Evolutionary conservation across 2,329 filamentous ascomycete genomes (phyloP).

Genomic region (Fusarium oxysporum): DNA sequence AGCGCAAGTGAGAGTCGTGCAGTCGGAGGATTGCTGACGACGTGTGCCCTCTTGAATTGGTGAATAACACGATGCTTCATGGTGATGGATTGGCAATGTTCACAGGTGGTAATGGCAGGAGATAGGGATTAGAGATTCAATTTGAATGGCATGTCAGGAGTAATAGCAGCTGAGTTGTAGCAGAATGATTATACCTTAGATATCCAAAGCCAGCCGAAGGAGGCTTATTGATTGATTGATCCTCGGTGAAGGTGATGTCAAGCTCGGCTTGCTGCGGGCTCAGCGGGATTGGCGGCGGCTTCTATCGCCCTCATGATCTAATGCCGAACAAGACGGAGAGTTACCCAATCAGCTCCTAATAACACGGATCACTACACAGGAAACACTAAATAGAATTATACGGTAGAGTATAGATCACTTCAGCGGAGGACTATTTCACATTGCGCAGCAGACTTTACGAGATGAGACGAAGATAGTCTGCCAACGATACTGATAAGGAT

Average conservation of each 20-base stretch:
- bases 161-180: conserved; percentile 1
- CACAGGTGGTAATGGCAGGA: conserved; percentile 11
- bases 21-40: conserved; percentile 24
- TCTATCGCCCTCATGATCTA: conserved; percentile 37
- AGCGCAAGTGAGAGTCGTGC: conserved; percentile 36
- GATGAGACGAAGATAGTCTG: neutral
- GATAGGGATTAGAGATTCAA: conserved; percentile 20
- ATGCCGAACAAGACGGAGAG: conserved; percentile 46
- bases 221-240: conserved; percentile 38
- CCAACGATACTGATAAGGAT: neutral
- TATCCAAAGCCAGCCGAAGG: conserved; percentile 37
- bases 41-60: conserved; percentile 47
- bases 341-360: conserved; percentile 23
- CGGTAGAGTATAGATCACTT: neutral
- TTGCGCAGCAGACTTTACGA: neutral
- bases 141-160: conserved; percentile 25
- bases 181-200: conserved; percentile 29
- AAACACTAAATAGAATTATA: neutral
- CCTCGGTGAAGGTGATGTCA: conserved; percentile 47
- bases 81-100: conserved; percentile 18
- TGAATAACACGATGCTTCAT: conserved; percentile 52
- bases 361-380: neutral
- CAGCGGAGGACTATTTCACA: neutral
- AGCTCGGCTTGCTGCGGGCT: conserved; percentile 55
- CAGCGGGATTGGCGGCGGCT: conserved; percentile 36